Conservation (phyloP, 176 grass and related monocot genomes). For the Guadua angustifolia region DNA sequence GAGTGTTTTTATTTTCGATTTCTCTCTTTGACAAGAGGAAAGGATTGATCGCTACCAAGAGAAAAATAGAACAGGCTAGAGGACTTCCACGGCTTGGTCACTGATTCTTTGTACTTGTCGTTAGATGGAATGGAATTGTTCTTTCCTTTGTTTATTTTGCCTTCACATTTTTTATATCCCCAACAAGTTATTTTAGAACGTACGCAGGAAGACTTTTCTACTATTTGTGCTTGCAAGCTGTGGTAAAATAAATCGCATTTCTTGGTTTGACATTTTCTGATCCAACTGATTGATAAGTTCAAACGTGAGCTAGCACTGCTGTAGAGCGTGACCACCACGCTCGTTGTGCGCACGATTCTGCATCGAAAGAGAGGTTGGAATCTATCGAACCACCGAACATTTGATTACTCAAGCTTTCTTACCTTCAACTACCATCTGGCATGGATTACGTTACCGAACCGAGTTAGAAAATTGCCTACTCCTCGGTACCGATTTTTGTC, state of each 20-base stretch:
- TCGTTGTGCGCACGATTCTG: neutral
- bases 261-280: constrained; percentile 4
- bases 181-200: neutral
- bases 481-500: too few species aligned
- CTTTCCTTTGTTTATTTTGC: too few species aligned
- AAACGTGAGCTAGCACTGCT: neutral
- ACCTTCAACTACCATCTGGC: too few species aligned
- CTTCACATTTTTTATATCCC: neutral
- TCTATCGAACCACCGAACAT: neutral
- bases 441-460: too few species aligned
- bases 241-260: neutral
- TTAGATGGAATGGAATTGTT: neutral
- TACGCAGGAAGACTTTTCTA: neutral
- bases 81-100: neutral
- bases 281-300: neutral
- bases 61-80: neutral
- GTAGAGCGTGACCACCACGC: too few species aligned
- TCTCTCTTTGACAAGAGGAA: neutral
- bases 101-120: neutral
- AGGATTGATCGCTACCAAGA: neutral
- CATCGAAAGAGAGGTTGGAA: neutral
- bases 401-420: neutral
- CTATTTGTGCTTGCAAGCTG: neutral
- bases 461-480: too few species aligned
- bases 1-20: neutral